Base-by-base conservation (phyloP, 306 rosid species). In the Corylus heterophylla region DNA sequence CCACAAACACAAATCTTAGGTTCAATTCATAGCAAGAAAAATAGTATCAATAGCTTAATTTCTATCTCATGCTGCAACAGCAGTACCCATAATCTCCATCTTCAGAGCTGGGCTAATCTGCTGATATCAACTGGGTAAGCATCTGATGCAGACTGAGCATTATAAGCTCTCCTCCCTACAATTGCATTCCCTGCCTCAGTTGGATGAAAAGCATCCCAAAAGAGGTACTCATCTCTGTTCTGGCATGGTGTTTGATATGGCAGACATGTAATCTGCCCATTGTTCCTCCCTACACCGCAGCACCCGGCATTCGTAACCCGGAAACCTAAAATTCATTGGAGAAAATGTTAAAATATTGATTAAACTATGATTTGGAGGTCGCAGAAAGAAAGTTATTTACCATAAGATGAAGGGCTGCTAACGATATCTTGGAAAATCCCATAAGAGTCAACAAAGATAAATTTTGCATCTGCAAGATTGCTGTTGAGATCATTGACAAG, bases 131-230 rank as follows among this genome's bases (percentile, higher is more conserved):
- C 4, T 0, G 97, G 99, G 87, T 95, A 91, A 74, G 99, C 97
- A 77, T 95, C 99, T 1, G 93, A 86, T 0, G 97, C 58, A 72
- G 92, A 91, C 75, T 90, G 88, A 13, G 96, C 97, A 22, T 58
- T 86, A 80, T 87, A 95, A 79, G 98, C 91, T 83, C 99, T 89
- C 14, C 78, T 85, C 0, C 71, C 99, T 12, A 91, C 75, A 1
- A 95, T 11, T 5, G 87, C 12, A 20, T 90, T 91, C 2, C 90
- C 98, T 1, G 92, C 90, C 67, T 93, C 97, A 0, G 97, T 87
- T 75, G 99, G 99, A 86, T 95, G 99, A 81, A 88, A 91, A 50
- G 99, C 97, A 86, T 95, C 99, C 99, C 99, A 95, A 73, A 95
- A 95, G 44, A 95, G 76, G 71, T 73, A 88, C 55, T 75, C 94